A percentile compares a stretch with the other conserved stretches of the same genome.
These are phyloP conservation scores for Porphyra umbilicalis DNA, from an alignment of 31 red algal species.

Conservation along the genomic window DNA sequence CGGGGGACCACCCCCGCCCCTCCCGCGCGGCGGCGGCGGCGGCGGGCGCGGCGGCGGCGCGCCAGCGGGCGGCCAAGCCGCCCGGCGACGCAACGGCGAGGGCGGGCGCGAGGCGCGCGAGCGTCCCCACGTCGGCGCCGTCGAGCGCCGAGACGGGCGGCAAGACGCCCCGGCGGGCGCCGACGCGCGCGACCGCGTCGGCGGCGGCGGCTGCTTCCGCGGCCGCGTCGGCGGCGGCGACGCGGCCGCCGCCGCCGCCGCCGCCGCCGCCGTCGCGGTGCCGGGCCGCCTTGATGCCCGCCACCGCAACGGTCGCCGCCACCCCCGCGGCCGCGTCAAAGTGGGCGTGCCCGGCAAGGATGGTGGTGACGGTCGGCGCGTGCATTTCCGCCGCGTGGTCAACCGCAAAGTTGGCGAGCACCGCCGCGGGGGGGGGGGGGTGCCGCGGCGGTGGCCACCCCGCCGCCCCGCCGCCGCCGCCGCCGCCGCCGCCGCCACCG, in stretches of 20 bases:
- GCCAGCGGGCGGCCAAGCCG: not conserved
- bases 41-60: not conserved
- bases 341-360: not conserved
- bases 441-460: not conserved
- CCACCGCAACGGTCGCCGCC: not conserved
- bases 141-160: not conserved
- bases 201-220: not conserved
- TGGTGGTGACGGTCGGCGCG: not conserved
- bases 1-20: not conserved
- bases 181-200: not conserved
- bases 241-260: not conserved
- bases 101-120: not conserved
- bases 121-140: not conserved
- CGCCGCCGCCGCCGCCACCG: not conserved
- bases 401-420: not conserved
- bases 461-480: not conserved
- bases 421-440: not conserved
- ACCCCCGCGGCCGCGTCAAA: not conserved
- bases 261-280: not conserved
- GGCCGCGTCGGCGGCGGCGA: not conserved
- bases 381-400: not conserved
- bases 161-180: not conserved
- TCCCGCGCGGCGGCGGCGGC: not conserved
- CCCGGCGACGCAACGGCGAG: not conserved
- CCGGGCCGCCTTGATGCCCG: not conserved